phyloP scores from a whole-genome alignment of 306 rosid species.

The Malus fusca region DNA sequence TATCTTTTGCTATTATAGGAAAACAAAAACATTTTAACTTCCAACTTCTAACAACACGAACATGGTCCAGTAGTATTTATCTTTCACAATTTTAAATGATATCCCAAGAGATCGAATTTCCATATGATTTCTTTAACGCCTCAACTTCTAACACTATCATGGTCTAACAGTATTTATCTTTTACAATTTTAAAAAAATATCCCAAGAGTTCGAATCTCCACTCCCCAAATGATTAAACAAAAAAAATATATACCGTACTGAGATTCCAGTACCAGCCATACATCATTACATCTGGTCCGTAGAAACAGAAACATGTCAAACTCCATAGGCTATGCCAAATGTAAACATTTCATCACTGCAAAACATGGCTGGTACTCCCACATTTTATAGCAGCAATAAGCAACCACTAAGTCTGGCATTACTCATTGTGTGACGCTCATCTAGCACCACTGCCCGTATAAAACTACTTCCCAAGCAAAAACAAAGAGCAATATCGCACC shows the following conservation, averaged over 20 bases:
- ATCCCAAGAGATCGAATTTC: neutral
- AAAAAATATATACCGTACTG: neutral
- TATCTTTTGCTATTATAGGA: neutral
- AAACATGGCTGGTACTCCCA: neutral
- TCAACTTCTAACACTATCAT: too few relatives aligned
- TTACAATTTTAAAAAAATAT: too few relatives aligned
- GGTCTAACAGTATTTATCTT: too few relatives aligned
- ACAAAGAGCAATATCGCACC: slow-evolving; percentile 23
- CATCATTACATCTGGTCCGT: neutral
- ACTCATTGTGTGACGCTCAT: neutral
- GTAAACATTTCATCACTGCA: neutral
- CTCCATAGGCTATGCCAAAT: neutral
- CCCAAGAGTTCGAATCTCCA: too few relatives aligned
- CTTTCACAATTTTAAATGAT: too few relatives aligned
- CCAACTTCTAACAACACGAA: too few relatives aligned
- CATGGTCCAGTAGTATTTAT: too few relatives aligned
- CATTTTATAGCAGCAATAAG: too few relatives aligned
- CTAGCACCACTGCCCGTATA: slow-evolving; percentile 24
- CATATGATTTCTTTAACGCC: neutral
- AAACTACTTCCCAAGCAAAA: slow-evolving; percentile 17
- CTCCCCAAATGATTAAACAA: neutral
- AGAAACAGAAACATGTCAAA: neutral
- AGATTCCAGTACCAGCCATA: neutral
- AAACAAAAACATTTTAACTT: neutral
- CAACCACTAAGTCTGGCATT: too few relatives aligned